Base-by-base conservation (phyloP, 306 rosid genomes). In the Dryas octopetala region DNA sequence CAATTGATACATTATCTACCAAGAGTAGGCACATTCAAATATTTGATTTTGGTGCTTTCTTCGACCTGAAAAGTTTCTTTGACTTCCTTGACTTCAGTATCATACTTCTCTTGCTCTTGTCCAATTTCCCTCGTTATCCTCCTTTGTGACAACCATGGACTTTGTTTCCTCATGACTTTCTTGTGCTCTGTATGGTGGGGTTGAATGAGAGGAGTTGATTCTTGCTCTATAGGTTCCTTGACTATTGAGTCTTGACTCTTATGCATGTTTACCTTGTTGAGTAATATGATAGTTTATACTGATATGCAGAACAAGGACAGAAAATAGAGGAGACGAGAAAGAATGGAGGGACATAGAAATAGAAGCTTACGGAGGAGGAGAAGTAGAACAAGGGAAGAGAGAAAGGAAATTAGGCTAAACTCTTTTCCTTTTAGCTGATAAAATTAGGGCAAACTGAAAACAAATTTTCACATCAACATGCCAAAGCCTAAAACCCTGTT, bases 351-450 rank as follows among this genome's bases (percentile, higher is more conserved):
- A 70, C 4, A 53, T 70, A 6, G 9, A 71, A 55, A 19, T 71
- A 55, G 43, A 19, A 44, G 43, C 54, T 19, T 55, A 26, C 2
- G 9, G 15, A 43, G 63, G 70, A 9, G 43, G 43, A 61, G 54
- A 71, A 71, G 23, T 55, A 71, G 64, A 54, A 70, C 51, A 70
- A 40, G 41, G 16, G 61, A 19, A 40, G 49, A 68, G 23, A 70
- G n/a, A 69, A 58, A 7, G 38, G 38, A 43, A 70, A 23, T n/a
- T 70, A 38, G 62, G 40, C 16, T 53, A 6, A 10, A 53, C 17
- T 53, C n/a, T 0, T 38, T 68, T 38, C 52, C 8, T 40, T 62
- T 62, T 40, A 7, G 50, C 47, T 4, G 26, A 57, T 40, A 70
- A 9, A 70, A 7, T 53, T 38, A 51, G 43, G 46, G 10, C 51